Percentiles rank a stretch among this genome's conserved stretches.
These are phyloP conservation scores for Penicillium polonicum DNA, from an alignment of 2,329 filamentous ascomycete genomes.

Conservation along the genomic window DNA sequence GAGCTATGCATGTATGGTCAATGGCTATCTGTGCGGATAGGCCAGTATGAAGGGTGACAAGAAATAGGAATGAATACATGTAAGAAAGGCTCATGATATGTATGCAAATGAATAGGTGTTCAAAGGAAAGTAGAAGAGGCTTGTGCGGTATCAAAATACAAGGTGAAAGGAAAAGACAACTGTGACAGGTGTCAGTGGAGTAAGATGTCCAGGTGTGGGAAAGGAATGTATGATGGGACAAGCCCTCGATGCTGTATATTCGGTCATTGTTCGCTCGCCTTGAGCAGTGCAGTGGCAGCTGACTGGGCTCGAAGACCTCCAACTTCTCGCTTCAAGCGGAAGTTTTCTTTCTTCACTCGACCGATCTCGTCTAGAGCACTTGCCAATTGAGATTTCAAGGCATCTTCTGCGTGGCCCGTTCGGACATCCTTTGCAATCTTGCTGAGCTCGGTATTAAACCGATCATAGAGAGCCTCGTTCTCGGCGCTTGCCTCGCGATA, in stretches of 20 bases:
- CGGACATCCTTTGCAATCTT: constrained; percentile 77
- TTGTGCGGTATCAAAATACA: constrained; percentile 19
- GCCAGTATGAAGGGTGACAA: constrained; percentile 17
- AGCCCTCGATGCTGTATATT: background rate
- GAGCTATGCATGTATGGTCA: constrained; percentile 23
- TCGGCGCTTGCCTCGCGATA: constrained; percentile 86
- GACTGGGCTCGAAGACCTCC: constrained; percentile 62
- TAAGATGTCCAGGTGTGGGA: background rate
- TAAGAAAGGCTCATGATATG: constrained; percentile 7
- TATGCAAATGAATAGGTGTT: constrained; percentile 7
- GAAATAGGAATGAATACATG: constrained; percentile 16
- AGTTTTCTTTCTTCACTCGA: constrained; percentile 80
- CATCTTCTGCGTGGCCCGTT: constrained; percentile 74
- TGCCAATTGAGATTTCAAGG: constrained; percentile 68
- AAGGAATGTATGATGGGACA: constrained; percentile 1
- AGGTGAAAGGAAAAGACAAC: constrained; percentile 6
- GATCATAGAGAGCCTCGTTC: constrained; percentile 88
- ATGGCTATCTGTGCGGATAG: constrained; percentile 20
- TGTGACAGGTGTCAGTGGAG: background rate
- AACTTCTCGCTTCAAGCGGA: constrained; percentile 77
- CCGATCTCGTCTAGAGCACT: constrained; percentile 75
- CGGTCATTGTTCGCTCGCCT: constrained; percentile 30
- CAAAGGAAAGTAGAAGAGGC: constrained; percentile 11
- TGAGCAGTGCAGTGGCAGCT: constrained; percentile 34
- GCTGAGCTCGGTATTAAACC: constrained; percentile 85